Evolutionary conservation across 2,329 filamentous ascomycete genomes (phyloP).

Genomic region (Trichocomaceae sp.): DNA sequence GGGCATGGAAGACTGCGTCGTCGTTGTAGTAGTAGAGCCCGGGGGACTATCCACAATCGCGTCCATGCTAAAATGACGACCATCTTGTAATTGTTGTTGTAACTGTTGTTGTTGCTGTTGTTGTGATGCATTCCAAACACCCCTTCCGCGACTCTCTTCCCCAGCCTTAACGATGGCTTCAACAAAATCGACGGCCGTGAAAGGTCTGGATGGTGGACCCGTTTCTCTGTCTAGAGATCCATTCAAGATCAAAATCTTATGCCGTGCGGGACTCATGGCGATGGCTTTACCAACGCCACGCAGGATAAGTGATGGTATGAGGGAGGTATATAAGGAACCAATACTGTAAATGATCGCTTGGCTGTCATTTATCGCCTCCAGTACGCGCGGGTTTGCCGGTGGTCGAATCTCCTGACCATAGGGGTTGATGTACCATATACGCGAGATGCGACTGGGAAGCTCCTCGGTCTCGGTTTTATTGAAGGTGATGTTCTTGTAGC

Average conservation of each 20-base stretch:
- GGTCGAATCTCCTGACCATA: slow-evolving; percentile 95
- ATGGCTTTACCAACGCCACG: slow-evolving; percentile 65
- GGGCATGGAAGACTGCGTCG: neutral
- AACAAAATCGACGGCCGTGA: slow-evolving; percentile 74
- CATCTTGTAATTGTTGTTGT: neutral
- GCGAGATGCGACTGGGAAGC: slow-evolving; percentile 66
- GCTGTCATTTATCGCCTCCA: slow-evolving; percentile 59
- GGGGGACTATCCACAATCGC: slow-evolving; percentile 5
- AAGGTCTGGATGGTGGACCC: slow-evolving; percentile 58
- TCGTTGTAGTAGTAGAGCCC: neutral
- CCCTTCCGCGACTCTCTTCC: slow-evolving; percentile 55
- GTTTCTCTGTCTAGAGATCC: slow-evolving; percentile 81
- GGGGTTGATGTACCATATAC: slow-evolving; percentile 96
- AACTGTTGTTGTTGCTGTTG: neutral
- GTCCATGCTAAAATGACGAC: slow-evolving; percentile 2
- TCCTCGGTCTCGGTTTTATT: slow-evolving; percentile 75
- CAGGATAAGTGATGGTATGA: slow-evolving; percentile 76
- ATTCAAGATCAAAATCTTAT: slow-evolving; percentile 81
- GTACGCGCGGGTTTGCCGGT: slow-evolving; percentile 70
- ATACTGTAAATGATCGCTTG: slow-evolving; percentile 81
- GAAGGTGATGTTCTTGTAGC: slow-evolving; percentile 75
- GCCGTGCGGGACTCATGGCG: slow-evolving; percentile 44
- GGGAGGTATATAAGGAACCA: slow-evolving; percentile 85
- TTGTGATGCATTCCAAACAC: slow-evolving; percentile 2
- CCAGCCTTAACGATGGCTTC: slow-evolving; percentile 70